Evolutionary conservation across 2,329 filamentous ascomycete genomes (phyloP).

Genomic region (Ophiosphaerella herpotricha): DNA sequence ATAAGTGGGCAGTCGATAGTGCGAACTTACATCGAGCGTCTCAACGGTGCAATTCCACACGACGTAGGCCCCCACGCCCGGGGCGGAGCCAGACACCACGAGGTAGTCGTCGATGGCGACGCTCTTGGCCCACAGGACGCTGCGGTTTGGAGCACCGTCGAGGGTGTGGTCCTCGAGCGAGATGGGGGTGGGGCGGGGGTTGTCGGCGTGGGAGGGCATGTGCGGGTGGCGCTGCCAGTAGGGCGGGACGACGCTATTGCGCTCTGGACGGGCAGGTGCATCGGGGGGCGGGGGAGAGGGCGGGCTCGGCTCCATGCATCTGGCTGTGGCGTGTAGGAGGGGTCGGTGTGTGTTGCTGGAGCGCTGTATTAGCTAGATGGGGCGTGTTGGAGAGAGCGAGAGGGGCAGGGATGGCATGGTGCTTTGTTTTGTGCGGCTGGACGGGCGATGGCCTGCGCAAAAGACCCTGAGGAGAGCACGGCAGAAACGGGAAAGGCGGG

Average conservation of each 20-base stretch:
- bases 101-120: slow-evolving; percentile 67
- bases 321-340: too few relatives aligned
- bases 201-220: slow-evolving; percentile 41
- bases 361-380: background rate
- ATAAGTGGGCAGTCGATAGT: slow-evolving; percentile 4
- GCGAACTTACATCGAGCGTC: slow-evolving; percentile 72
- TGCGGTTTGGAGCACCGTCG: slow-evolving; percentile 59
- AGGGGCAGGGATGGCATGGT: too few relatives aligned
- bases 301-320: too few relatives aligned
- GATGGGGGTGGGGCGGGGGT: slow-evolving; percentile 53
- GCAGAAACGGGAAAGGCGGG: slow-evolving; percentile 3
- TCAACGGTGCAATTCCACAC: slow-evolving; percentile 92
- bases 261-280: slow-evolving; percentile 30
- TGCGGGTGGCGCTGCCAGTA: slow-evolving; percentile 53
- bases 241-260: slow-evolving; percentile 49
- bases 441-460: too few relatives aligned
- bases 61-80: slow-evolving; percentile 81
- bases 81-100: slow-evolving; percentile 61
- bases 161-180: slow-evolving; percentile 68
- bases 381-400: too few relatives aligned
- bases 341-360: too few relatives aligned
- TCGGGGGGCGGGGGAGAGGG: too few relatives aligned
- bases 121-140: slow-evolving; percentile 64
- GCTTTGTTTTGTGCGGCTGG: too few relatives aligned
- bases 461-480: background rate